Percentiles rank a stretch among this genome's conserved stretches.
Evolutionary conservation across 257 asterid species (phyloP).

Genomic region (Paulownia fortunei): DNA sequence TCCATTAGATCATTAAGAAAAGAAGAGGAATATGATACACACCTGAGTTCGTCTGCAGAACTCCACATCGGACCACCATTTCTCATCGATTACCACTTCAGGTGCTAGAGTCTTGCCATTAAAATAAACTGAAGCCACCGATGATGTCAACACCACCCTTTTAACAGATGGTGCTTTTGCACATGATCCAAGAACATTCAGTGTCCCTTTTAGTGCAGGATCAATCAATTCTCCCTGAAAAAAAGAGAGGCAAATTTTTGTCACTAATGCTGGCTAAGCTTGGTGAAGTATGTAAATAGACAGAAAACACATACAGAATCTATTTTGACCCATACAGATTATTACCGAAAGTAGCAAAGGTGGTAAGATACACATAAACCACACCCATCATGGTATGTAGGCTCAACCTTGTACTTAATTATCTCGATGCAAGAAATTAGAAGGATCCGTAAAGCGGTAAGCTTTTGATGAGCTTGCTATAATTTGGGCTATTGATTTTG

Average conservation of each 20-base stretch:
- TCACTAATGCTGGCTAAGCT: background rate
- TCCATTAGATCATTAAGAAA: background rate
- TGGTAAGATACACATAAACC: background rate
- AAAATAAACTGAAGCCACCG: constrained; percentile 61
- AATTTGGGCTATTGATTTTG: no score
- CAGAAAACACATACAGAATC: background rate
- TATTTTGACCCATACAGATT: background rate
- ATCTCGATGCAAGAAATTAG: no score
- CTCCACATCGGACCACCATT: constrained; percentile 73
- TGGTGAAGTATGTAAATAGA: background rate
- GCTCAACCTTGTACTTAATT: no score
- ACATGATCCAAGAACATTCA: constrained; percentile 75
- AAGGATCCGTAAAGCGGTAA: background rate
- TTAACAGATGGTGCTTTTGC: constrained; percentile 62
- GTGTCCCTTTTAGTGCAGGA: constrained; percentile 80
- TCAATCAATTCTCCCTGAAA: constrained; percentile 66
- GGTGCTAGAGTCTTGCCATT: constrained; percentile 63
- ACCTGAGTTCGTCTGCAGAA: constrained; percentile 58
- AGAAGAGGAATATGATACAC: background rate
- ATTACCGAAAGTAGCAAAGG: background rate
- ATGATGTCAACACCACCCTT: constrained; percentile 71
- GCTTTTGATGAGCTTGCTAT: background rate
- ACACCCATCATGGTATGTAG: background rate
- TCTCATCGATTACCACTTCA: constrained; percentile 68
- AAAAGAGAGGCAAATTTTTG: background rate